phyloP scores from a whole-genome alignment of 2,329 filamentous ascomycete genomes.

The Coniochaeta prunicola region DNA sequence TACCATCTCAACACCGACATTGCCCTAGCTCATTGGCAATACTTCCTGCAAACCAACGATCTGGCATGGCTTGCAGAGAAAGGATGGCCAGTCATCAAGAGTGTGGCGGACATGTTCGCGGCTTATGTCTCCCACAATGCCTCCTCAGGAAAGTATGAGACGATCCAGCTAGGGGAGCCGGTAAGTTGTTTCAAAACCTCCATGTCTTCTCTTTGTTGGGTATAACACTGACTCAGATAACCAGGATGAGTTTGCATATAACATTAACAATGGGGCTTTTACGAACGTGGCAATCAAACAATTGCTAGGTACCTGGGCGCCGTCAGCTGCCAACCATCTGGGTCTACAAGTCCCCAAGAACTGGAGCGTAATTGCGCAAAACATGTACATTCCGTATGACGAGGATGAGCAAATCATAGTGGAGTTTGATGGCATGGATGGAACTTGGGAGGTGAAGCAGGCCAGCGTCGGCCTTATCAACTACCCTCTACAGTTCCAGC shows the following conservation, averaged over 20 bases:
- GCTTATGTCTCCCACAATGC: not conserved
- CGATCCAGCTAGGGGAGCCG: not conserved
- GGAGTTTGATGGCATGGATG: not conserved
- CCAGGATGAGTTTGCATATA: not conserved
- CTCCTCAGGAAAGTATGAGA: not conserved
- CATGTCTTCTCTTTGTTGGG: not conserved
- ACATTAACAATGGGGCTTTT: not conserved
- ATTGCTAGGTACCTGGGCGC: not conserved
- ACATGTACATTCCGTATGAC: not conserved
- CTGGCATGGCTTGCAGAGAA: not conserved
- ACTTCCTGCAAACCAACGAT: not conserved
- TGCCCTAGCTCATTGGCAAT: not conserved
- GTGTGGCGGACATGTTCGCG: not conserved
- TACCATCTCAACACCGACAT: not conserved
- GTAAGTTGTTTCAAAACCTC: not conserved
- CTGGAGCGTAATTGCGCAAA: not conserved
- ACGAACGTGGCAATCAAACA: not conserved
- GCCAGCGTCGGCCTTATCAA: not conserved
- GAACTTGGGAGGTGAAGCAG: not conserved
- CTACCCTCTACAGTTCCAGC: not conserved
- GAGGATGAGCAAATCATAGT: not conserved
- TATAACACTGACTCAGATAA: not conserved
- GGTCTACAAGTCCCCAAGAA: not conserved
- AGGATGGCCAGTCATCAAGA: not conserved
- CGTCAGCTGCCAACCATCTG: not conserved